Evolutionary conservation across 2,329 filamentous ascomycete genomes (phyloP).

Genomic region (Cladosporium austrohemisphaericum): DNA sequence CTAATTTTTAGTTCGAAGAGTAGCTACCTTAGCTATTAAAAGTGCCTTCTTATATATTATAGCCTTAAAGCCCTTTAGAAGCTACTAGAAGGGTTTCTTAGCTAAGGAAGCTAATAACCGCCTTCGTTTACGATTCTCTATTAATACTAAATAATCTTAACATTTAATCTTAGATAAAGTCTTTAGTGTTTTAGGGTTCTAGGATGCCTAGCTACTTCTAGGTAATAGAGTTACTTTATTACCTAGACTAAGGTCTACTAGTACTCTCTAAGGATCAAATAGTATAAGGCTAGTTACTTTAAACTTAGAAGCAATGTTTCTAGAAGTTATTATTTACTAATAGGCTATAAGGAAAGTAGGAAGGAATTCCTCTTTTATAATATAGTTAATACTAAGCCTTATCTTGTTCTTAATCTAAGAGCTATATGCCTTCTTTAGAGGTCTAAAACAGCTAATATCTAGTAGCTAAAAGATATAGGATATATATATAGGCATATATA

Average conservation of each 20-base stretch:
- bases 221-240: not conserved
- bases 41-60: too few species aligned
- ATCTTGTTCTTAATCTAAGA: not conserved
- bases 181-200: not conserved
- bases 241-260: not conserved
- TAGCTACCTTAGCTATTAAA: too few species aligned
- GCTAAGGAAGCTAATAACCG: too few species aligned
- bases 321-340: not conserved
- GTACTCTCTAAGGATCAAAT: not conserved
- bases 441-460: constrained; percentile 3
- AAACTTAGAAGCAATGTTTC: not conserved
- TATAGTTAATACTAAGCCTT: constrained; percentile 4
- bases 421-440: not conserved
- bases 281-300: not conserved
- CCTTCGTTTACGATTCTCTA: too few species aligned
- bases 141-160: not conserved
- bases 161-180: not conserved
- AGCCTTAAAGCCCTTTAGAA: too few species aligned
- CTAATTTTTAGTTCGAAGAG: too few species aligned
- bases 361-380: constrained; percentile 5
- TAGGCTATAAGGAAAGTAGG: not conserved
- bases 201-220: not conserved
- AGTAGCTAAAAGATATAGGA: not conserved
- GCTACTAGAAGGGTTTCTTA: too few species aligned
- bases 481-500: constrained; percentile 1